These are phyloP conservation scores for Protostelium mycophagum DNA, from an alignment of 78 protist genomes.

Conservation along the genomic window DNA sequence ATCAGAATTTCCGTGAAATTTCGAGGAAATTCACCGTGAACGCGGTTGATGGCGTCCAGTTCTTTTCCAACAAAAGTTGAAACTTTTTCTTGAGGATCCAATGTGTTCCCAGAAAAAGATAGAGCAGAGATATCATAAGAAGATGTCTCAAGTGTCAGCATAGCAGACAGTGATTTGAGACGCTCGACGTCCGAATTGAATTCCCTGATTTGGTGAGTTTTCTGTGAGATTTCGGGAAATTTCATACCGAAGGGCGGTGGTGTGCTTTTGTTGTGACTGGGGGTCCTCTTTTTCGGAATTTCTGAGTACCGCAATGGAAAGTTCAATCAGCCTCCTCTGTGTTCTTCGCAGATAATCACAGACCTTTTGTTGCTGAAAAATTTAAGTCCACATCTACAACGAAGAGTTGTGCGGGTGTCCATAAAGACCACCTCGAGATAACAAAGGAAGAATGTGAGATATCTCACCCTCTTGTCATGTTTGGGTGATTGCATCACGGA, in stretches of 20 bases:
- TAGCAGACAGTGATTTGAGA: not conserved
- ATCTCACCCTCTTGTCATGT: not conserved
- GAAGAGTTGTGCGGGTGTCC: no score
- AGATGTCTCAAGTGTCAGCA: not conserved
- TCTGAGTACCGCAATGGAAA: not conserved
- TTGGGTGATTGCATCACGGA: not conserved
- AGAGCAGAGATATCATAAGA: not conserved
- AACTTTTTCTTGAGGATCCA: not conserved
- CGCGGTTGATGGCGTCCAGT: not conserved
- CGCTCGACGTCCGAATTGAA: not conserved
- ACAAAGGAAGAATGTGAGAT: not conserved
- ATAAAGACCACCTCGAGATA: no score
- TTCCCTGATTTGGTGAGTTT: not conserved
- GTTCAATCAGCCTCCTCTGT: not conserved
- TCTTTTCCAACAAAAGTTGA: not conserved
- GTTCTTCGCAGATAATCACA: not conserved
- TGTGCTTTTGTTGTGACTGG: not conserved
- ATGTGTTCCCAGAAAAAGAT: not conserved
- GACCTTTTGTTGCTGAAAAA: not conserved
- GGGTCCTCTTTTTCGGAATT: not conserved
- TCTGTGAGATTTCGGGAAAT: not conserved
- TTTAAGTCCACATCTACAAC: not conserved
- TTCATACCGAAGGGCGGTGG: not conserved
- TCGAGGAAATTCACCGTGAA: not conserved
- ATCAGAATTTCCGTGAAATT: not conserved